Base-by-base conservation (phyloP, 345 rosid genomes). In the Pistacia vera region DNA sequence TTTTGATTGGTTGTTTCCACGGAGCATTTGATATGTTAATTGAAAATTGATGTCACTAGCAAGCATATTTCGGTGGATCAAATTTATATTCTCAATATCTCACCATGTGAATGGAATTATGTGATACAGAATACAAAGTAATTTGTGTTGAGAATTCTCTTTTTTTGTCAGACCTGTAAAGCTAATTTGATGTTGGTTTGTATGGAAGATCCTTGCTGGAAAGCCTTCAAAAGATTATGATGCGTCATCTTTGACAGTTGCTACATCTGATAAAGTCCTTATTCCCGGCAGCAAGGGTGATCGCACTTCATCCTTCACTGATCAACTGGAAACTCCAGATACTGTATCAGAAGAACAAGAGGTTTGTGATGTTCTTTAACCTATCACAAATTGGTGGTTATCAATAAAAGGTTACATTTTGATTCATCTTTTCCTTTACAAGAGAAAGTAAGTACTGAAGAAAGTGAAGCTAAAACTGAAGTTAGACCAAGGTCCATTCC, bases 201-300 rank as follows among this genome's bases (percentile, higher is more conserved):
- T 85, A 93, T 97, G 93, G 84, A 93, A 88, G 88, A 80, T 88
- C 61, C 82, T 84, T 80, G 90, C 88, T 80, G 87, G 82, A 78
- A 90, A 83, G 75, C 86, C 89, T 71, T 82, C 94, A 2, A 70
- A 74, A 80, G 94, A 93, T 71, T 87, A 92, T 36, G 91, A 92
- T 12, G 71, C 91, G 36, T 80, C 92, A 18, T 89, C 90, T 30
- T 11, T 86, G 64, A 75, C 84, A 7, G 86, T 88, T 63, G 72
- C 90, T 64, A 78, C 91, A 20, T 89, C 98, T 51, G 87, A 83
- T 59, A 88, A 92, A 84, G 78, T 89, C 77, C 85, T 91, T 68
- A 91, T 88, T 79, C 89, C 92, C 48, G 91, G 82, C 48, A 80
- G 79, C 74, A 82, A 77, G 63, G 74, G 76, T 69, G 89, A 80